Evolutionary conservation across 2,329 filamentous ascomycete genomes (phyloP).

Genomic region (Rhytidhysteron rufulum): DNA sequence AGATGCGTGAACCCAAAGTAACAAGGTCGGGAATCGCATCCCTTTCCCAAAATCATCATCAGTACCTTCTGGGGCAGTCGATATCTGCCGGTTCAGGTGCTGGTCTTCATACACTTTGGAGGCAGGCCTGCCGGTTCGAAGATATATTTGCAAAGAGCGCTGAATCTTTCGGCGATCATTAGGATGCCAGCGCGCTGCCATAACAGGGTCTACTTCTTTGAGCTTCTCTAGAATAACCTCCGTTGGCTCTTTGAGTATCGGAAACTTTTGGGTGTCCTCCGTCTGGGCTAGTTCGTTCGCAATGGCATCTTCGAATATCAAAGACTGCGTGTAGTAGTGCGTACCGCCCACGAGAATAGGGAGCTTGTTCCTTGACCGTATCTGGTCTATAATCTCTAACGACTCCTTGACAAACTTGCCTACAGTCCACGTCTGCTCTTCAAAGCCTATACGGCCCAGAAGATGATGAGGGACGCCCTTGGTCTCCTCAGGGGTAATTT

Average conservation of each 20-base stretch:
- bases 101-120: slow-evolving; percentile 88
- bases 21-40: slow-evolving; percentile 56
- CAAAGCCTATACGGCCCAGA: slow-evolving; percentile 70
- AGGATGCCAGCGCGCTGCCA: slow-evolving; percentile 91
- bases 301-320: slow-evolving; percentile 75
- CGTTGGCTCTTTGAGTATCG: slow-evolving; percentile 68
- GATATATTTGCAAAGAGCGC: slow-evolving; percentile 83
- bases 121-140: slow-evolving; percentile 74
- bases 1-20: slow-evolving; percentile 86
- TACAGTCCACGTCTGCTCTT: slow-evolving; percentile 80
- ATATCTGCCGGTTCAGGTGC: slow-evolving; percentile 27
- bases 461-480: slow-evolving; percentile 83
- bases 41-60: slow-evolving; percentile 3
- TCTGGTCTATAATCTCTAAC: slow-evolving; percentile 60
- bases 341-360: slow-evolving; percentile 93
- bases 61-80: background rate
- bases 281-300: slow-evolving; percentile 44
- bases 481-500: slow-evolving; percentile 71
- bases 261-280: slow-evolving; percentile 44
- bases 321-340: slow-evolving; percentile 88
- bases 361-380: slow-evolving; percentile 70
- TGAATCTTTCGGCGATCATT: slow-evolving; percentile 87
- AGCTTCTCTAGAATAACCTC: slow-evolving; percentile 70
- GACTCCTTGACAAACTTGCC: slow-evolving; percentile 71
- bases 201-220: slow-evolving; percentile 76